phyloP scores from a whole-genome alignment of 306 rosid species.

The Psophocarpus tetragonolobus region DNA sequence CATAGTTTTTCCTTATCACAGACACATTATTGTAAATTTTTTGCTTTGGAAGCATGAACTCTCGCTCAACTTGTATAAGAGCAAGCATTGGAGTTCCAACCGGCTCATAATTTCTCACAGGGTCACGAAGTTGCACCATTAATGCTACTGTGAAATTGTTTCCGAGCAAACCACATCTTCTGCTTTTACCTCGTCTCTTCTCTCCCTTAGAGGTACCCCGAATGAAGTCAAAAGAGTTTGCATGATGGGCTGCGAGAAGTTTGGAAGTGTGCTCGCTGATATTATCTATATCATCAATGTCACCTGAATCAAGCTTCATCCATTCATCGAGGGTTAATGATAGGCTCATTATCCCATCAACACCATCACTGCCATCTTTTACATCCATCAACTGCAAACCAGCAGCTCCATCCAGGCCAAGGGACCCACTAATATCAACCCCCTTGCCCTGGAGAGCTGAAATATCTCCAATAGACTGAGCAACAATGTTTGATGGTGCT shows the following conservation, averaged over 20 bases:
- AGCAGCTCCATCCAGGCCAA: slow-evolving; percentile 86
- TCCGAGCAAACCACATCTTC: slow-evolving; percentile 78
- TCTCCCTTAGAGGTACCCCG: slow-evolving; percentile 75
- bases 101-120: slow-evolving; percentile 75
- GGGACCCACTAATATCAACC: slow-evolving; percentile 52
- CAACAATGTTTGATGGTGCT: slow-evolving; percentile 76
- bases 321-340: slow-evolving; percentile 90
- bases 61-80: slow-evolving; percentile 93
- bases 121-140: slow-evolving; percentile 97
- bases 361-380: slow-evolving; percentile 52
- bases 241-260: slow-evolving; percentile 92
- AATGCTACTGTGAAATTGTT: slow-evolving; percentile 90
- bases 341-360: slow-evolving; percentile 84
- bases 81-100: slow-evolving; percentile 96
- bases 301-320: slow-evolving; percentile 90
- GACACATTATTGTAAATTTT: slow-evolving; percentile 64
- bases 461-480: slow-evolving; percentile 62
- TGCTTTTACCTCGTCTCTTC: slow-evolving; percentile 66
- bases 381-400: slow-evolving; percentile 83
- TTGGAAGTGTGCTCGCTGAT: slow-evolving; percentile 82
- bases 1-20: slow-evolving; percentile 39
- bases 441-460: slow-evolving; percentile 76
- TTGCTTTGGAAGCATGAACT: slow-evolving; percentile 79
- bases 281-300: slow-evolving; percentile 69
- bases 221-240: slow-evolving; percentile 71